phyloP scores from a whole-genome alignment of 2,329 filamentous ascomycete species.

The Verticillium zaregamsianum region DNA sequence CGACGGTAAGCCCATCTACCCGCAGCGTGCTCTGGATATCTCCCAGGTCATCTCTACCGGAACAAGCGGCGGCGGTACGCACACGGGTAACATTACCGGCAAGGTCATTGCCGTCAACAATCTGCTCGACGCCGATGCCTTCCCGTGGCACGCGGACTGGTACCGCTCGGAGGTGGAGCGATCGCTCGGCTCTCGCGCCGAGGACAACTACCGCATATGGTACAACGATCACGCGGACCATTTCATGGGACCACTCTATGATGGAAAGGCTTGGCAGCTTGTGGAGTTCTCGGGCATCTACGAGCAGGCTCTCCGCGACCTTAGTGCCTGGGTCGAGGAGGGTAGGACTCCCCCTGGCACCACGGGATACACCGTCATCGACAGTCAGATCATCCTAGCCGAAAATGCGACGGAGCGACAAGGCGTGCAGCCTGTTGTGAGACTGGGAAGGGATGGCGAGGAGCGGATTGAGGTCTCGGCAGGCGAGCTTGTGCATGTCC shows the following conservation, averaged over 20 bases:
- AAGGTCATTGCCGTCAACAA: conserved; percentile 18
- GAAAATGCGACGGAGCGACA: conserved; percentile 4
- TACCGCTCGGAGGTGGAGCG: conserved; percentile 12
- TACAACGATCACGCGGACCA: conserved; percentile 17
- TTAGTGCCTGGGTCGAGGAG: conserved; percentile 15
- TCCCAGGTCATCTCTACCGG: not conserved
- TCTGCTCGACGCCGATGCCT: conserved; percentile 16
- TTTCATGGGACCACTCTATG: conserved; percentile 2
- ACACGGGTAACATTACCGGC: conserved; percentile 10
- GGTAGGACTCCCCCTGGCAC: conserved; percentile 4
- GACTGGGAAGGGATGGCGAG: not conserved
- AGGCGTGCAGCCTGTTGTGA: conserved; percentile 15
- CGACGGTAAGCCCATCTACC: conserved; percentile 8
- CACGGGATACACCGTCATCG: conserved; percentile 6
- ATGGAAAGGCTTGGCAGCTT: not conserved
- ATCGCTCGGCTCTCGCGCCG: conserved; percentile 6
- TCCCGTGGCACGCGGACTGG: conserved; percentile 19
- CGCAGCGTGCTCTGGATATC: conserved; percentile 6
- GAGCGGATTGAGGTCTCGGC: not conserved
- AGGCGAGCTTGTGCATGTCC: conserved; percentile 1
- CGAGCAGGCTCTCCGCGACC: conserved; percentile 15
- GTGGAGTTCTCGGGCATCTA: conserved; percentile 12
- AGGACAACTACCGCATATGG: conserved; percentile 15
- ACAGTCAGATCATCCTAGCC: conserved; percentile 12
- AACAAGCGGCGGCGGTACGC: conserved; percentile 2